Conservation (phyloP, 805 yeast species). For the Jamesozyma lodderae region DNA sequence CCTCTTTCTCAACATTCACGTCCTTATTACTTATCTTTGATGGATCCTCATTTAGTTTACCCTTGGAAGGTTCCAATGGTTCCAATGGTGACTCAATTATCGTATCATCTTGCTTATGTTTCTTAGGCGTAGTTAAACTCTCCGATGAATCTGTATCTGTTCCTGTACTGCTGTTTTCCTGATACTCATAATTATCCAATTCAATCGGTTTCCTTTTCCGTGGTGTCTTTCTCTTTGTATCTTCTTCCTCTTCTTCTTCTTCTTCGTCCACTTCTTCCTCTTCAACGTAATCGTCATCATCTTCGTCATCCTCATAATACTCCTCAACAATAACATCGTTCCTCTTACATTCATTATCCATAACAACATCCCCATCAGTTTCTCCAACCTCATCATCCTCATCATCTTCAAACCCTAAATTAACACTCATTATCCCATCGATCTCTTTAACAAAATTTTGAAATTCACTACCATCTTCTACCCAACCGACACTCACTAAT, state of each 20-base stretch:
- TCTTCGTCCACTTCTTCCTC: conserved; percentile 8
- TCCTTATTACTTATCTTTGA: background rate
- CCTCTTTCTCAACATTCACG: background rate
- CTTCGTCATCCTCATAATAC: conserved; percentile 10
- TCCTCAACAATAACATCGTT: conserved; percentile 11
- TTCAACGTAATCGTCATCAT: conserved; percentile 4
- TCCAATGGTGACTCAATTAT: conserved; percentile 8
- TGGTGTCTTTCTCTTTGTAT: conserved; percentile 11
- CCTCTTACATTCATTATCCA: too few relatives aligned
- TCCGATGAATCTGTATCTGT: conserved; percentile 1
- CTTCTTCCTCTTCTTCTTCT: conserved; percentile 9
- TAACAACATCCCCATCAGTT: conserved; percentile 9
- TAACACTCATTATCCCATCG: conserved; percentile 25
- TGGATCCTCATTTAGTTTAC: background rate
- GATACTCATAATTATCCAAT: conserved; percentile 23
- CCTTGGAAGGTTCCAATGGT: too few relatives aligned
- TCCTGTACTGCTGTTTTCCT: conserved; percentile 8
- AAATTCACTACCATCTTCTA: conserved; percentile 10
- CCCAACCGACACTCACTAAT: conserved; percentile 23
- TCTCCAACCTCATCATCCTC: conserved; percentile 14
- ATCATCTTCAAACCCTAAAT: conserved; percentile 27
- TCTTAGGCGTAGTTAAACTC: conserved; percentile 20
- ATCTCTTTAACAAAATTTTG: conserved; percentile 23
- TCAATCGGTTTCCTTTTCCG: conserved; percentile 25
- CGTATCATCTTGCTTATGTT: conserved; percentile 11